Conservation (phyloP, 23 red algal genomes). For the Agarophyton chilense region DNA sequence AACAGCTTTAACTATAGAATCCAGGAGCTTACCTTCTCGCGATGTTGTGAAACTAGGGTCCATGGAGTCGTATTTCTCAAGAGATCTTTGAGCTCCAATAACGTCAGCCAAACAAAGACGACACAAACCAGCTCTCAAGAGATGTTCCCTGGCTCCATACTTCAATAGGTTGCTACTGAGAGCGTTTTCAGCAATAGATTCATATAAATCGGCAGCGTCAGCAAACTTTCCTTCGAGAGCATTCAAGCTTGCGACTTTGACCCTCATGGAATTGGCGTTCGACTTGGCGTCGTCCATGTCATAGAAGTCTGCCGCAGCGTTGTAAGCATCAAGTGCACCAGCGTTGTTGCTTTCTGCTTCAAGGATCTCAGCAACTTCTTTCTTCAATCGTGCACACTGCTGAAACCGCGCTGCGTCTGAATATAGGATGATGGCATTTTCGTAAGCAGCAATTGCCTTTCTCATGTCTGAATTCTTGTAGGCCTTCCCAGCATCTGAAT, state of each 20-base stretch:
- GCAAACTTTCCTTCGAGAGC: constrained; percentile 76
- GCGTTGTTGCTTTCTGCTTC: constrained; percentile 58
- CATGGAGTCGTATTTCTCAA: constrained; percentile 75
- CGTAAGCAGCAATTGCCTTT: constrained; percentile 72
- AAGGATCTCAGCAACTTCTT: constrained; percentile 93
- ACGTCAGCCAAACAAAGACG: constrained; percentile 70
- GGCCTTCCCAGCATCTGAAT: constrained; percentile 90
- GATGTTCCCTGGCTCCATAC: constrained; percentile 89
- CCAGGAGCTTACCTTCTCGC: constrained; percentile 83
- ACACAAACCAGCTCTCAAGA: constrained; percentile 90
- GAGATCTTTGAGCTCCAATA: constrained; percentile 80
- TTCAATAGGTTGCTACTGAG: constrained; percentile 79
- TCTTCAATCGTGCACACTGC: constrained; percentile 78
- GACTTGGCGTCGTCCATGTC: constrained; percentile 89
- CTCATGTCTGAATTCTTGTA: constrained; percentile 72
- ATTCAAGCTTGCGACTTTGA: constrained; percentile 85
- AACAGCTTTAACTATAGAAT: constrained; percentile 72
- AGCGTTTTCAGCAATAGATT: constrained; percentile 79
- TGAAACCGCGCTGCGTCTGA: constrained; percentile 80
- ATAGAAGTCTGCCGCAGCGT: constrained; percentile 88
- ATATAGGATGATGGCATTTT: constrained; percentile 82
- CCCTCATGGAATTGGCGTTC: constrained; percentile 83
- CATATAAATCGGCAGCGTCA: constrained; percentile 78
- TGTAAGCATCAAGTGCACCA: constrained; percentile 67
- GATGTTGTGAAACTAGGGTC: constrained; percentile 77